phyloP scores from a whole-genome alignment of 140 eudicot genomes.

The Eryngium alpinum region DNA sequence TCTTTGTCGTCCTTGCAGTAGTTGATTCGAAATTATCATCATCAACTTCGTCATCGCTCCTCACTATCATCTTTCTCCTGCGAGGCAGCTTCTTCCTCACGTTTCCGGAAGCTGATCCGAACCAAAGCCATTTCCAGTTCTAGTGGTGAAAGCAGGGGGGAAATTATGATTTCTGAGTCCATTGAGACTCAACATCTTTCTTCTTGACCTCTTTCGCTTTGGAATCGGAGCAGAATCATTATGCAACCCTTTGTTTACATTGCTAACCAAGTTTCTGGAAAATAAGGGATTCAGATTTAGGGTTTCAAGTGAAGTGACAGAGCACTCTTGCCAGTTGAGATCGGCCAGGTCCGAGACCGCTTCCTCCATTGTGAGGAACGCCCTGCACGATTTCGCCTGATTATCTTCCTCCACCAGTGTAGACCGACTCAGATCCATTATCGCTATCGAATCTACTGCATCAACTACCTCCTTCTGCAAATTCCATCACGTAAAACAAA shows the following conservation, averaged over 20 bases:
- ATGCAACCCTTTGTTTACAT: not conserved
- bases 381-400: slow-evolving; percentile 26
- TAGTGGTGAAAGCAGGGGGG: too few relatives aligned
- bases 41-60: too few relatives aligned
- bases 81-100: too few relatives aligned
- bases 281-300: slow-evolving; percentile 6
- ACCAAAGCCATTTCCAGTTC: too few relatives aligned
- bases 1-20: too few relatives aligned
- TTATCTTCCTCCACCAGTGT: slow-evolving; percentile 29
- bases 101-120: too few relatives aligned
- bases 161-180: not conserved
- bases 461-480: slow-evolving; percentile 40
- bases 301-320: slow-evolving; percentile 43
- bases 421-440: slow-evolving; percentile 47
- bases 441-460: slow-evolving; percentile 36
- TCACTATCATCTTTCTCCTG: too few relatives aligned
- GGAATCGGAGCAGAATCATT: not conserved
- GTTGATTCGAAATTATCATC: too few relatives aligned
- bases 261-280: not conserved
- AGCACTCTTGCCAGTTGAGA: slow-evolving; percentile 66
- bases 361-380: slow-evolving; percentile 32
- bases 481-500: not conserved
- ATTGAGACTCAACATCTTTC: not conserved
- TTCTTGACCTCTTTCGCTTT: not conserved
- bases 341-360: slow-evolving; percentile 35